Evolutionary conservation across 371 early-diverging fungal species (phyloP).

Genomic region (Choanephora cucurbitarum): DNA sequence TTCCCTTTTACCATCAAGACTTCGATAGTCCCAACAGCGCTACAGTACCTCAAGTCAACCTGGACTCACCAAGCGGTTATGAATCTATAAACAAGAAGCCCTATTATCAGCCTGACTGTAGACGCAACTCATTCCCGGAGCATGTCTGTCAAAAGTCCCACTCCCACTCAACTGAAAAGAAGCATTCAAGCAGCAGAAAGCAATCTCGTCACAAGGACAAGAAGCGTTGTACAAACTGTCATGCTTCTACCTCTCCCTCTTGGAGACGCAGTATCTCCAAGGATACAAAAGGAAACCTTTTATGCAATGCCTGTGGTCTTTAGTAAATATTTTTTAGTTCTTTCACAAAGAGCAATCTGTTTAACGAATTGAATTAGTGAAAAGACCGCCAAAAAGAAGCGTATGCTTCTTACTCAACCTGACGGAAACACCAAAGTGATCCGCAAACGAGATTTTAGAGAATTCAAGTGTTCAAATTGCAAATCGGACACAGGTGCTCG

Average conservation of each 20-base stretch:
- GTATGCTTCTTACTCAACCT: conserved; percentile 17
- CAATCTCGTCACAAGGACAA: conserved; percentile 12
- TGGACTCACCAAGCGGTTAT: no score
- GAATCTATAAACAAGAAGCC: no score
- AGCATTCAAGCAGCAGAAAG: background rate
- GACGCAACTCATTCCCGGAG: no score
- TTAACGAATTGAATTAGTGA: conserved; percentile 8
- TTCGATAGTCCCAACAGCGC: no score
- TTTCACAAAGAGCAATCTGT: background rate
- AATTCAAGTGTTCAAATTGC: conserved; percentile 13
- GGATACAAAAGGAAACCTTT: conserved; percentile 40
- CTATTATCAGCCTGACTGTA: no score
- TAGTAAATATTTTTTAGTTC: conserved; percentile 60
- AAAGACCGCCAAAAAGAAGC: conserved; percentile 19
- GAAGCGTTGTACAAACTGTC: conserved; percentile 81
- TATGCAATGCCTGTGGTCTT: conserved; percentile 97
- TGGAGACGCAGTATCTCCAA: conserved; percentile 89
- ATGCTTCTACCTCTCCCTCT: conserved; percentile 85
- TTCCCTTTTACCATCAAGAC: no score
- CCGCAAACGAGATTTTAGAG: conserved; percentile 16
- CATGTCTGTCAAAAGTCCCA: background rate
- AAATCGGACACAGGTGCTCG: conserved; percentile 18
- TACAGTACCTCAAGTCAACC: no score
- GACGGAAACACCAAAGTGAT: conserved; percentile 22
- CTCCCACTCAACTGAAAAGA: background rate